Evolutionary conservation across 192 early-diverging fungal species (phyloP).

Genomic region (Backusella westeae): DNA sequence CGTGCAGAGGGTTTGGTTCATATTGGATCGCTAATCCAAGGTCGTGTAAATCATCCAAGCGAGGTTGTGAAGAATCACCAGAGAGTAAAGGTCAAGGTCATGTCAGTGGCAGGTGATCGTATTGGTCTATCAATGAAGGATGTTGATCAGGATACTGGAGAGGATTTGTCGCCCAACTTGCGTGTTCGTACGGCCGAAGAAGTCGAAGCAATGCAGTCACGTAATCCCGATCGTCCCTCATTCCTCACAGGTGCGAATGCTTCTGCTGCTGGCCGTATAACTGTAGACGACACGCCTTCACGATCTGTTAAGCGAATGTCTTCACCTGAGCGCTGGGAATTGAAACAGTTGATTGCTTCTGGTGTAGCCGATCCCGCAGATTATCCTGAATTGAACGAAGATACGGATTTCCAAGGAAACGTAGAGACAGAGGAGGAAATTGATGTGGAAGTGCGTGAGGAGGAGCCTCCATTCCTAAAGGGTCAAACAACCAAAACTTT

Average conservation of each 20-base stretch:
- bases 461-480: constrained; percentile 92
- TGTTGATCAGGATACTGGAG: constrained; percentile 90
- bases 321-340: constrained; percentile 95
- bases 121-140: constrained; percentile 94
- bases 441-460: constrained; percentile 95
- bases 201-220: constrained; percentile 52
- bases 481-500: constrained; percentile 87
- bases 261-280: not conserved
- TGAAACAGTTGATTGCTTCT: constrained; percentile 96
- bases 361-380: constrained; percentile 85
- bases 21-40: constrained; percentile 65
- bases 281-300: constrained; percentile 37
- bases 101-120: constrained; percentile 82
- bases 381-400: constrained; percentile 87
- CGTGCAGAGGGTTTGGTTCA: constrained; percentile 90
- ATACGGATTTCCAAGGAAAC: constrained; percentile 73
- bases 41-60: constrained; percentile 72
- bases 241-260: constrained; percentile 25
- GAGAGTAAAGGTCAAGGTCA: constrained; percentile 90
- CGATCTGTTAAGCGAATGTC: constrained; percentile 78
- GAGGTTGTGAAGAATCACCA: constrained; percentile 88
- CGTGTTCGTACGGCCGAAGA: constrained; percentile 65
- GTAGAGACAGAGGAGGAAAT: constrained; percentile 94
- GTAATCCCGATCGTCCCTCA: constrained; percentile 68
- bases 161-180: constrained; percentile 83